Percentiles rank a stretch among this genome's conserved stretches.
phyloP scores from a whole-genome alignment of 2,329 filamentous ascomycete genomes.

The Cercospora berteroae region DNA sequence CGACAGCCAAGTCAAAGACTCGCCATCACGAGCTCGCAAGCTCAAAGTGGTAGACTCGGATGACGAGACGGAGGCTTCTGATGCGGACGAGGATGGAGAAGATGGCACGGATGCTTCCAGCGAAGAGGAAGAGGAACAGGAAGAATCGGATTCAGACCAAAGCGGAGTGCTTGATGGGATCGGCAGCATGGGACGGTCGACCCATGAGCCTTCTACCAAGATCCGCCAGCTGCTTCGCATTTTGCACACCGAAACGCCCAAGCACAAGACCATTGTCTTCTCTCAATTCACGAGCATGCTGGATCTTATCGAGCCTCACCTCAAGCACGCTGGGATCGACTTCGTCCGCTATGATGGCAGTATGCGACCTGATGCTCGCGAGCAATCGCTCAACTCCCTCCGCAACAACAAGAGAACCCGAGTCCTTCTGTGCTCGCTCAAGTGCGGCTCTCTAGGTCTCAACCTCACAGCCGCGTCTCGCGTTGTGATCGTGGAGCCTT shows the following conservation, averaged over 20 bases:
- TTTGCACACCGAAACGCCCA: constrained; percentile 69
- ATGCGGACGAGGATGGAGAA: constrained; percentile 47
- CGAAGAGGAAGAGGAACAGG: constrained; percentile 41
- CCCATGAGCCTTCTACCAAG: constrained; percentile 76
- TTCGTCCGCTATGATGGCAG: constrained; percentile 90
- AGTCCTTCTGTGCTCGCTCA: constrained; percentile 86
- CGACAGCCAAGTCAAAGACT: constrained; percentile 47
- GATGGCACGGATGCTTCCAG: constrained; percentile 43
- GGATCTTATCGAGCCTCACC: constrained; percentile 89
- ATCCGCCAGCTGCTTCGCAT: constrained; percentile 82
- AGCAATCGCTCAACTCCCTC: constrained; percentile 76
- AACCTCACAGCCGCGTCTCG: constrained; percentile 92
- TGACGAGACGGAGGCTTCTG: constrained; percentile 54
- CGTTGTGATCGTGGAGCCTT: constrained; percentile 93
- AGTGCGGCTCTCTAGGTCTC: constrained; percentile 87
- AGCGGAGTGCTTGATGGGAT: constrained; percentile 26
- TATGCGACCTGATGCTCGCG: constrained; percentile 91
- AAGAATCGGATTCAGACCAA: constrained; percentile 46
- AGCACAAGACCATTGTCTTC: constrained; percentile 98
- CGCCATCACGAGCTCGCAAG: constrained; percentile 33
- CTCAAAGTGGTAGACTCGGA: constrained; percentile 16
- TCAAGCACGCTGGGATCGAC: constrained; percentile 68
- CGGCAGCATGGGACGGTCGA: constrained; percentile 26
- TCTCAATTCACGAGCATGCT: constrained; percentile 99
- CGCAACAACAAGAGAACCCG: constrained; percentile 72